A percentile compares a stretch with the other conserved stretches of the same genome.
Evolutionary conservation across 306 rosid species (phyloP).

Genomic region (Castanea crenata): DNA sequence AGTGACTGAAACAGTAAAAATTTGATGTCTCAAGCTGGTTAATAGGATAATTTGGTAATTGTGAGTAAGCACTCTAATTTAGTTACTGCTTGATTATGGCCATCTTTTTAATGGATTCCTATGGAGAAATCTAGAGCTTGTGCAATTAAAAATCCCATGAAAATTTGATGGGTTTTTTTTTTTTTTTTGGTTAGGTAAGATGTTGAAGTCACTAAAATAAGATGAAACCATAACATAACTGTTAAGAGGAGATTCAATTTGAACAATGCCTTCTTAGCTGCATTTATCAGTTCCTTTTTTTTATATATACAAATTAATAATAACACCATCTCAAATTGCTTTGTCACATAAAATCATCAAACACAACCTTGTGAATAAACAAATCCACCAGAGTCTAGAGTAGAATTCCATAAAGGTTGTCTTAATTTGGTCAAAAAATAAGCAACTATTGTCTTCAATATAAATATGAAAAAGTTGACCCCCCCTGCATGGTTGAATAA

Average conservation of each 20-base stretch:
- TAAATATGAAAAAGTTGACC: background rate
- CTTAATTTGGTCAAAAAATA: background rate
- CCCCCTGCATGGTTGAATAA: background rate
- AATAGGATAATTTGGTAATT: background rate
- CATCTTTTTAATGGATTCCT: background rate
- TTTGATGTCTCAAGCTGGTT: background rate
- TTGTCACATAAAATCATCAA: too few species aligned
- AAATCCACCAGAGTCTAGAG: too few species aligned
- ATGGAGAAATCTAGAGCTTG: constrained; percentile 10
- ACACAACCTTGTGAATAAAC: too few species aligned
- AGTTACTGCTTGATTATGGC: background rate
- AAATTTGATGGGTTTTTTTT: background rate
- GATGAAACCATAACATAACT: background rate
- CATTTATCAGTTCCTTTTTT: too few species aligned
- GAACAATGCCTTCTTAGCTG: too few species aligned
- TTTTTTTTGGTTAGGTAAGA: background rate
- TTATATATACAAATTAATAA: too few species aligned
- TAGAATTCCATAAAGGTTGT: too few species aligned
- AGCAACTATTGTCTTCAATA: background rate
- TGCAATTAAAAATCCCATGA: background rate
- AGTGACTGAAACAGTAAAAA: too few species aligned
- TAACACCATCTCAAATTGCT: too few species aligned
- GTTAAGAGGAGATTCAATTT: background rate
- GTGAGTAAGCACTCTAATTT: background rate
- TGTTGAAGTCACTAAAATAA: background rate